Percentiles rank a stretch among this genome's conserved stretches.
Conservation (phyloP, 306 rosid species). For the Quercus suber region DNA sequence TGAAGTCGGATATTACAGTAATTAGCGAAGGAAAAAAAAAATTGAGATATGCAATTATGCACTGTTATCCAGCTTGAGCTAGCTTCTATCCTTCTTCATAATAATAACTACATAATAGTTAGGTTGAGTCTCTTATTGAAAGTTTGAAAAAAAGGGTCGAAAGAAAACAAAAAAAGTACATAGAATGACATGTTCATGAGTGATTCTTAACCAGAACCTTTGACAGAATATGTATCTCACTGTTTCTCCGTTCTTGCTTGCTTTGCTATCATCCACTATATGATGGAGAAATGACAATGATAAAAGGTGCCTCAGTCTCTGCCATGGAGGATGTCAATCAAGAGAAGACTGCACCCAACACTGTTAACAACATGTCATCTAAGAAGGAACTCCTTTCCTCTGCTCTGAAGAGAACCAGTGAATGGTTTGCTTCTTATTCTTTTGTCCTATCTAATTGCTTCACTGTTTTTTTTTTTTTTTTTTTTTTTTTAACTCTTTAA, state of each 20-base stretch:
- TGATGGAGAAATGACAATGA: slow-evolving; percentile 36
- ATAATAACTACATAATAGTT: slow-evolving; percentile 23
- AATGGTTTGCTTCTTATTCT: slow-evolving; percentile 57
- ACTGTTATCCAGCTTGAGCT: slow-evolving; percentile 31
- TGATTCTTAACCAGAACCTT: slow-evolving; percentile 1
- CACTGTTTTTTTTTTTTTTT: neutral
- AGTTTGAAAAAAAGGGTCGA: slow-evolving; percentile 21
- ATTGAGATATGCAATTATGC: neutral
- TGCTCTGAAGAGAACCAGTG: slow-evolving; percentile 91
- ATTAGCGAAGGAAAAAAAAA: neutral
- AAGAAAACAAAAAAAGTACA: slow-evolving; percentile 34
- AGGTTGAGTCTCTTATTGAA: slow-evolving; percentile 24
- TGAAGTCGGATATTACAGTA: slow-evolving; percentile 9
- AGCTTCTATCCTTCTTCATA: neutral
- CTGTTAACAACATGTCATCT: slow-evolving; percentile 52
- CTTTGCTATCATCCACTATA: slow-evolving; percentile 25
- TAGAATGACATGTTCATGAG: slow-evolving; percentile 17
- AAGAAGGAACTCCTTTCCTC: slow-evolving; percentile 80
- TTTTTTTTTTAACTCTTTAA: neutral
- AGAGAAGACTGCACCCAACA: slow-evolving; percentile 35
- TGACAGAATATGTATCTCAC: slow-evolving; percentile 20
- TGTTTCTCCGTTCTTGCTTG: slow-evolving; percentile 19
- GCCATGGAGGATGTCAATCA: slow-evolving; percentile 56
- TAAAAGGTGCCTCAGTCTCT: slow-evolving; percentile 29
- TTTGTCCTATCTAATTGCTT: neutral